These are phyloP conservation scores for Emergomyces pasteurianus DNA, from an alignment of 2,329 filamentous ascomycete genomes.

Conservation along the genomic window DNA sequence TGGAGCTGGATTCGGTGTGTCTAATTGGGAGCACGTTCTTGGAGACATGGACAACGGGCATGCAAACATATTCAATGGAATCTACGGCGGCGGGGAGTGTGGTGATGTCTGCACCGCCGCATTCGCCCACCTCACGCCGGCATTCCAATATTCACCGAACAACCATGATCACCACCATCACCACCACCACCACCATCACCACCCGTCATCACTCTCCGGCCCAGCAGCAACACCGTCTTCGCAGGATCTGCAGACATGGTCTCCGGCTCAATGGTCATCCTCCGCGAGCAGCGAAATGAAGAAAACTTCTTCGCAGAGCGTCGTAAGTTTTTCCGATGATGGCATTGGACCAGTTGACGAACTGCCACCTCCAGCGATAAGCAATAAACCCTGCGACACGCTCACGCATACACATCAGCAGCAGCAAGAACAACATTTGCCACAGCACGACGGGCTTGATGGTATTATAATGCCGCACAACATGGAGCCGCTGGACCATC, in stretches of 20 bases:
- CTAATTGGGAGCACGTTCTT: constrained; percentile 74
- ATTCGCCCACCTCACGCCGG: constrained; percentile 8
- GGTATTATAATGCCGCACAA: constrained; percentile 1
- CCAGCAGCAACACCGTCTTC: constrained; percentile 6
- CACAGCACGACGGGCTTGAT: neutral
- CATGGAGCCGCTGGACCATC: neutral
- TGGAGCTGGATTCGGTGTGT: constrained; percentile 41
- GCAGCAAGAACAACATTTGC: neutral
- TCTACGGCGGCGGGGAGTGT: constrained; percentile 35
- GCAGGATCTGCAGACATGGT: constrained; percentile 25
- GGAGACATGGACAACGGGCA: constrained; percentile 68
- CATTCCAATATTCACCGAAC: constrained; percentile 1
- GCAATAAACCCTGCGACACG: neutral
- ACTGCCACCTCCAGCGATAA: neutral
- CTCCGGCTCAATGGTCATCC: constrained; percentile 28
- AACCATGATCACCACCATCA: no score
- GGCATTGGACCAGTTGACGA: constrained; percentile 38
- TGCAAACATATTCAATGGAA: constrained; percentile 57
- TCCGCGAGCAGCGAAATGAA: constrained; percentile 26
- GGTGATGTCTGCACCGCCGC: constrained; percentile 17
- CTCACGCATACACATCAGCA: neutral
- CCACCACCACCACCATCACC: constrained; percentile 2
- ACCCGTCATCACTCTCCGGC: neutral
- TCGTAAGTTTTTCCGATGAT: constrained; percentile 49
- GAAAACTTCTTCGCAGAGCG: constrained; percentile 37